phyloP scores from a whole-genome alignment of 2,329 filamentous ascomycete genomes.

The Talaromyces sp. region DNA sequence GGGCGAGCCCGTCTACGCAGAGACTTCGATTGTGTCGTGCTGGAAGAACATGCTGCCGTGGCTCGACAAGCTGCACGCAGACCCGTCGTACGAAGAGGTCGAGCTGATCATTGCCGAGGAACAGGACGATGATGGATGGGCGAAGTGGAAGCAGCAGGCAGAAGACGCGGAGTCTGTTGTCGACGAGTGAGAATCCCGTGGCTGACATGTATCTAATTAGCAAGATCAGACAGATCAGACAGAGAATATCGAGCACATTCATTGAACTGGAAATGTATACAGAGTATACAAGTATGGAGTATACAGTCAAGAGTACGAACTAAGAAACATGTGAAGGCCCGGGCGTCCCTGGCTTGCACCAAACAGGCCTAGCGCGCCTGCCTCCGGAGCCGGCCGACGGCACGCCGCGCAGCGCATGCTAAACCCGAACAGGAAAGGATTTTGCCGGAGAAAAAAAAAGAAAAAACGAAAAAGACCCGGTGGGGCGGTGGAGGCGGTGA shows the following conservation, averaged over 20 bases:
- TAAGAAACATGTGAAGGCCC: neutral
- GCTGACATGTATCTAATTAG: neutral
- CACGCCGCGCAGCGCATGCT: neutral
- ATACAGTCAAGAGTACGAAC: too few relatives aligned
- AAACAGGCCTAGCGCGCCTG: neutral
- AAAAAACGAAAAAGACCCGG: neutral
- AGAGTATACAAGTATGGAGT: neutral
- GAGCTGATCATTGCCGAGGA: conserved; percentile 21
- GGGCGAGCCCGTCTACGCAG: conserved; percentile 54
- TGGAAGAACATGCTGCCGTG: conserved; percentile 54
- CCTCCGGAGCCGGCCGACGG: conserved; percentile 10
- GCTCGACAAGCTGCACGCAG: conserved; percentile 53
- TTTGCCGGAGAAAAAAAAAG: neutral
- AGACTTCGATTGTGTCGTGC: conserved; percentile 57
- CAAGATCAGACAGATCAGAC: neutral
- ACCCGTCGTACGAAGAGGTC: conserved; percentile 36
- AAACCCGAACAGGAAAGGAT: neutral
- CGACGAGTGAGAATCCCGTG: neutral
- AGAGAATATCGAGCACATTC: neutral
- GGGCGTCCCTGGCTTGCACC: neutral
- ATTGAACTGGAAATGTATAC: too few relatives aligned
- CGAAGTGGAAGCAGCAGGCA: conserved; percentile 6
- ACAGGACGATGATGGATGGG: conserved; percentile 15
- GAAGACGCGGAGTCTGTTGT: neutral
- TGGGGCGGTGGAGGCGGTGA: neutral